Evolutionary conservation across 345 rosid species (phyloP), one percentile per base, ranked within the genome.

Genomic region (Populus ilicifolia): DNA sequence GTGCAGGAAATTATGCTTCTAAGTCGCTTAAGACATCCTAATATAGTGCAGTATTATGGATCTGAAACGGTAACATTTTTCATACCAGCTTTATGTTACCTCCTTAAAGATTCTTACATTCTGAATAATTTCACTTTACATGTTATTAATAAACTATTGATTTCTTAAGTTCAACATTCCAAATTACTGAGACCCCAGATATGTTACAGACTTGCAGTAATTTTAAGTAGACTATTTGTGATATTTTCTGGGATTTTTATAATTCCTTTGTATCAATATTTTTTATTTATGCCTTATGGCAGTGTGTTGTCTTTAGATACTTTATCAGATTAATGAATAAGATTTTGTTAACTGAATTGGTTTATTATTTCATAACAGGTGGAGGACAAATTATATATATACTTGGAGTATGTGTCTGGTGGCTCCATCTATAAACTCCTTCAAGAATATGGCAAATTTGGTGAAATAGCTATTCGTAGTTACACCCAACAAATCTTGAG

Each of bases 361-460:
- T 61, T 25, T 43, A 10, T 63, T 73, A 8, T 73, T 29, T n/a
- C 8, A 64, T 65, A 71, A 44, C 90, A 91, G 93, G 89, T 89
- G 67, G 93, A 77, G 25, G 91, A 90, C 75, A 89, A 79, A 76
- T 83, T 91, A 50, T 91, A 90, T 71, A 91, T 91, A 77, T 91
- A 88, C 85, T 85, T 91, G 73, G 93, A 91, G 87, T 91, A 87
- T 82, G 92, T 90, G 33, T 90, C 96, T 74, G 96, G 91, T 80
- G 96, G 96, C 43, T 91, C 96, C 69, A 91, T 91, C 61, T 89
- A 91, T 83, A 91, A 89, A 84, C 82, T 91, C 70, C 96, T 91
- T 69, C 93, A 87, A 84, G 96, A 91, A 8, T 91, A 91, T 81
- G 96, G 96, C 66, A 88, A 80, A 56, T 82, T 91, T 16, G 90